phyloP scores from a whole-genome alignment of 2,329 filamentous ascomycete species.

The Graphilbum sp. region DNA sequence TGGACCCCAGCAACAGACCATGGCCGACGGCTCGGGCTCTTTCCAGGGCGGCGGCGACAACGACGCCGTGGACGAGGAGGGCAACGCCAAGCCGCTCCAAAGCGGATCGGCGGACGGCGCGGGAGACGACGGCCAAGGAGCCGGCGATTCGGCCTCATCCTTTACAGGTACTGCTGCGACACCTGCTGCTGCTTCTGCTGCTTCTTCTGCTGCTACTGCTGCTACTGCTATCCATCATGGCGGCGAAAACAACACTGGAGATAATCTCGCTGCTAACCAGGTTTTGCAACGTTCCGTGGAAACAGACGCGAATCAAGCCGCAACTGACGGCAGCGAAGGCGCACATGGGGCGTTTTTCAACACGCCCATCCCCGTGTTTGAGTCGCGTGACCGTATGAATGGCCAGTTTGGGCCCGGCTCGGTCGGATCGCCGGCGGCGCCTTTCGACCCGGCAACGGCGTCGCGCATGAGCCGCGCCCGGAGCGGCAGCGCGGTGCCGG shows the following conservation, averaged over 20 bases:
- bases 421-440: not conserved
- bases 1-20: not conserved
- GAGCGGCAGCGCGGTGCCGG: conserved; percentile 4
- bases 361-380: conserved; percentile 3
- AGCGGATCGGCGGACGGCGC: too few relatives aligned
- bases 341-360: not conserved
- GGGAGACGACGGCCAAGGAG: too few relatives aligned
- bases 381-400: conserved; percentile 1
- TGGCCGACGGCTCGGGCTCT: not conserved
- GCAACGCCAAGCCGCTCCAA: not conserved
- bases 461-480: not conserved
- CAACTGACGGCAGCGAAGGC: not conserved
- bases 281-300: not conserved
- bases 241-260: too few relatives aligned
- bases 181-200: too few relatives aligned
- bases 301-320: not conserved
- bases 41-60: not conserved
- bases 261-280: too few relatives aligned
- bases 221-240: too few relatives aligned
- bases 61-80: not conserved
- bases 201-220: too few relatives aligned
- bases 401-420: conserved; percentile 1
- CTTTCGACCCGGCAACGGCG: not conserved
- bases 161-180: too few relatives aligned
- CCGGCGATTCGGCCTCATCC: too few relatives aligned